phyloP scores from a whole-genome alignment of 257 asterid species.

The Primulina tabacum region DNA sequence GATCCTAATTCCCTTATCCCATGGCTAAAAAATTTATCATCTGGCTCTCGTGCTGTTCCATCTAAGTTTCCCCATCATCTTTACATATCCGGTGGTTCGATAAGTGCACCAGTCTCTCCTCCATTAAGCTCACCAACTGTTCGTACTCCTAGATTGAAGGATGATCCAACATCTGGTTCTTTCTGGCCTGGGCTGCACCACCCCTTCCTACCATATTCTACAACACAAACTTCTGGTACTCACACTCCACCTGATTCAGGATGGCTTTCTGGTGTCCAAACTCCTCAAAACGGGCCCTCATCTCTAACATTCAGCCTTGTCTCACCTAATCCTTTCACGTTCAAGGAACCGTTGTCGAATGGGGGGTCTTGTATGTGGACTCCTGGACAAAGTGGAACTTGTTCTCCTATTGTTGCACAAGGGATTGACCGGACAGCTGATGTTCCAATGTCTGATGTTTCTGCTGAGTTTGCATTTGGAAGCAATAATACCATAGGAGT shows the following conservation, averaged over 20 bases:
- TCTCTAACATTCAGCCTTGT: constrained; percentile 94
- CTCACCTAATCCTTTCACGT: constrained; percentile 70
- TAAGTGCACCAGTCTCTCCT: constrained; percentile 98
- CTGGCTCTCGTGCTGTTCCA: constrained; percentile 57
- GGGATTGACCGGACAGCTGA: constrained; percentile 72
- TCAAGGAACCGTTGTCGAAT: constrained; percentile 68
- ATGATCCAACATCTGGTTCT: constrained; percentile 50
- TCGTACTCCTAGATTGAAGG: constrained; percentile 78
- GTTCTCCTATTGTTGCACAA: constrained; percentile 80
- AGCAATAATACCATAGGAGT: constrained; percentile 51
- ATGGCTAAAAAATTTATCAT: constrained; percentile 88
- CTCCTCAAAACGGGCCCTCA: constrained; percentile 80
- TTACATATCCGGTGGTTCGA: constrained; percentile 77
- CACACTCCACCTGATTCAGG: constrained; percentile 89
- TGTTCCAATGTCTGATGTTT: constrained; percentile 89
- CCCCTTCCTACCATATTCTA: constrained; percentile 70
- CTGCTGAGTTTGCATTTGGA: constrained; percentile 92
- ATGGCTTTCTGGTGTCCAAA: constrained; percentile 93
- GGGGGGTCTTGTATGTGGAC: constrained; percentile 98
- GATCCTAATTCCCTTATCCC: constrained; percentile 93
- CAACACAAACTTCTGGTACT: constrained; percentile 78
- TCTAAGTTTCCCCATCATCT: constrained; percentile 73
- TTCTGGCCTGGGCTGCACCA: constrained; percentile 68
- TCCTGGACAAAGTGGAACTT: constrained; percentile 94
- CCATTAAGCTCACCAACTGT: constrained; percentile 93